Conservation (phyloP, 2,329 filamentous ascomycete genomes). For the Paraphaeosphaeria sporulosa region DNA sequence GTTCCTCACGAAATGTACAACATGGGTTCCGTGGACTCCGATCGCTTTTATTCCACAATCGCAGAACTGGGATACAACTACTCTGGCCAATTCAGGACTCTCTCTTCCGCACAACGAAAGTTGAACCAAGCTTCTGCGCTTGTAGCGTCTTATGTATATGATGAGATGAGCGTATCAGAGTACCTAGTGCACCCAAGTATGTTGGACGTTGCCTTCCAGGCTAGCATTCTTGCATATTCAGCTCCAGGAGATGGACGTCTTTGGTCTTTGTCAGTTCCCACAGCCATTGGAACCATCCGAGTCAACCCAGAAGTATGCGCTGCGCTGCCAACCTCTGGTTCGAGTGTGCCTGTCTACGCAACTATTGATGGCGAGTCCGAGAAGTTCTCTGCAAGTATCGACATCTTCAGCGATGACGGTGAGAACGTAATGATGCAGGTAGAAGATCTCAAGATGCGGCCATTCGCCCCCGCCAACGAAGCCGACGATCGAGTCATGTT, state of each 20-base stretch:
- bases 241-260: constrained; percentile 36
- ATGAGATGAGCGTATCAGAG: background rate
- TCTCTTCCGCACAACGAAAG: background rate
- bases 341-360: background rate
- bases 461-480: background rate
- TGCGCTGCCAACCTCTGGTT: background rate
- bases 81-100: background rate
- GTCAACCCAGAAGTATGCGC: constrained; percentile 4
- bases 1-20: background rate
- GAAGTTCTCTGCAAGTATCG: background rate
- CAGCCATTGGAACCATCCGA: constrained; percentile 19
- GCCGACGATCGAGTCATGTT: background rate
- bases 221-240: constrained; percentile 33
- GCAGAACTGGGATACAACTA: background rate
- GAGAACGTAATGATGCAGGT: background rate
- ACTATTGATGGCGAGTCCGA: background rate
- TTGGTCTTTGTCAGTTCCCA: constrained; percentile 29
- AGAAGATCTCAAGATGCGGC: background rate
- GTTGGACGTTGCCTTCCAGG: constrained; percentile 41
- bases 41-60: background rate
- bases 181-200: constrained; percentile 25
- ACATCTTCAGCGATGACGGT: background rate
- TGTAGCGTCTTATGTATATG: background rate
- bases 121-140: background rate
- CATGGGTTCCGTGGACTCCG: background rate